A percentile compares a stretch with the other conserved stretches of the same genome.
phyloP scores from a whole-genome alignment of 1,284 basidiomycete genomes.

The Microbotryomycetes sp. region DNA sequence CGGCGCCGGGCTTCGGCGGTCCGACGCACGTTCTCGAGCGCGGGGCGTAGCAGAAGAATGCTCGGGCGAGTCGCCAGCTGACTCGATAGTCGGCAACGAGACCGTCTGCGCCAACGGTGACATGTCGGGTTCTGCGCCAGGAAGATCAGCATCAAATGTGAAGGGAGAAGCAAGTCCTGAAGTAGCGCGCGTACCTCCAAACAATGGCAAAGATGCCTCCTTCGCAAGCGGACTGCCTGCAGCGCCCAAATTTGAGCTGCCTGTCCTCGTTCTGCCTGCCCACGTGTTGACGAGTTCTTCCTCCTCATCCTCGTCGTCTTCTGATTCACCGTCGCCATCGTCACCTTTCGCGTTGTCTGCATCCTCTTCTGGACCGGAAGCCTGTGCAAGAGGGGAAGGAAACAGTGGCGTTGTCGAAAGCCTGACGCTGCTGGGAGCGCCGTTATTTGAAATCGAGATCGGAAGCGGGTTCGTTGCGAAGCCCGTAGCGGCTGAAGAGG shows the following conservation, averaged over 20 bases:
- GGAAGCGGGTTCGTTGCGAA: constrained; percentile 11
- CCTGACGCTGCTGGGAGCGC: constrained; percentile 17
- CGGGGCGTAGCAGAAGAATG: background rate
- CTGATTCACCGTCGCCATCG: constrained; percentile 16
- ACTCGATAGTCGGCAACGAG: constrained; percentile 6
- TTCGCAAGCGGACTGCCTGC: background rate
- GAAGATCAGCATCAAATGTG: background rate
- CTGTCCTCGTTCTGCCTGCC: background rate
- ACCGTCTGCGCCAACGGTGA: constrained; percentile 9
- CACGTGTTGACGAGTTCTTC: constrained; percentile 10
- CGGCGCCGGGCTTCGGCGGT: background rate
- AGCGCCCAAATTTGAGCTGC: background rate
- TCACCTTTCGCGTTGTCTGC: constrained; percentile 17
- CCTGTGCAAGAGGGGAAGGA: constrained; percentile 26
- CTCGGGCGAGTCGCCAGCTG: background rate
- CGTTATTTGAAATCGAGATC: constrained; percentile 14
- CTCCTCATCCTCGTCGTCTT: constrained; percentile 13
- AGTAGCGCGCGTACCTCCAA: constrained; percentile 13
- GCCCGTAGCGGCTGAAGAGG: background rate
- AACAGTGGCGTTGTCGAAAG: constrained; percentile 27
- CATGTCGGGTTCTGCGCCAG: constrained; percentile 22
- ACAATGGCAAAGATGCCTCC: constrained; percentile 4
- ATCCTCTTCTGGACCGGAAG: constrained; percentile 24
- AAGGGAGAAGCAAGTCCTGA: background rate
- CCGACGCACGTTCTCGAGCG: background rate